Conservation (phyloP, 192 early-diverging fungal genomes). For the Entomortierella beljakovae region DNA sequence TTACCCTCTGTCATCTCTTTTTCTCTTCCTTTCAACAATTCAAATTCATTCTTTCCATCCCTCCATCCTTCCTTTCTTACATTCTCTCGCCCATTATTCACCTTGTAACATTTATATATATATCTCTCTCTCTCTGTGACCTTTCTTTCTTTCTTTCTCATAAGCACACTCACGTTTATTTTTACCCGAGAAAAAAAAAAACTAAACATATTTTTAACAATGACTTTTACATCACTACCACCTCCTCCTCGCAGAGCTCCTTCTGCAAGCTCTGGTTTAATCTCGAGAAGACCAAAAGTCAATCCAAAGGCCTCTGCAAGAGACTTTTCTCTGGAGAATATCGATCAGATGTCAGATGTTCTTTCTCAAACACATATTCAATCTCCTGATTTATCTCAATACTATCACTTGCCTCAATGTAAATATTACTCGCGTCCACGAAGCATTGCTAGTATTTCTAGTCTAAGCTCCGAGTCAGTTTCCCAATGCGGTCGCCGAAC, state of each 20-base stretch:
- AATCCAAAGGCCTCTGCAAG: conserved; percentile 10
- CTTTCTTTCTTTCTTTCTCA: background rate
- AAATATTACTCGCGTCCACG: conserved; percentile 14
- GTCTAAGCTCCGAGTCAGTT: conserved; percentile 11
- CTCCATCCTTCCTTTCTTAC: no score
- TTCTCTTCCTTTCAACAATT: background rate
- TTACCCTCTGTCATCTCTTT: background rate
- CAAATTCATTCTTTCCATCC: no score
- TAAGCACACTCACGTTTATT: background rate
- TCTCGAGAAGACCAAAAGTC: conserved; percentile 25
- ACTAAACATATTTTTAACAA: background rate
- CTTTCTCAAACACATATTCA: conserved; percentile 5
- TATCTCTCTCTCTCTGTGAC: background rate
- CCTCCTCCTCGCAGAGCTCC: conserved; percentile 26
- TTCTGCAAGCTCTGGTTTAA: background rate
- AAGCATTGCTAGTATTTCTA: conserved; percentile 20
- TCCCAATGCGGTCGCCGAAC: background rate
- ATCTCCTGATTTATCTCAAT: conserved; percentile 1
- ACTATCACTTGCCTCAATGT: conserved; percentile 1
- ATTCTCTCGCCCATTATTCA: no score
- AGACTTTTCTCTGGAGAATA: background rate
- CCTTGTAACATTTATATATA: no score
- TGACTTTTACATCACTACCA: conserved; percentile 6
- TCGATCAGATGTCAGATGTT: conserved; percentile 16
- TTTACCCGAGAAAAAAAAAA: background rate